Evolutionary conservation across 2,329 filamentous ascomycete genomes (phyloP).

Genomic region (Venturia oleaginea): DNA sequence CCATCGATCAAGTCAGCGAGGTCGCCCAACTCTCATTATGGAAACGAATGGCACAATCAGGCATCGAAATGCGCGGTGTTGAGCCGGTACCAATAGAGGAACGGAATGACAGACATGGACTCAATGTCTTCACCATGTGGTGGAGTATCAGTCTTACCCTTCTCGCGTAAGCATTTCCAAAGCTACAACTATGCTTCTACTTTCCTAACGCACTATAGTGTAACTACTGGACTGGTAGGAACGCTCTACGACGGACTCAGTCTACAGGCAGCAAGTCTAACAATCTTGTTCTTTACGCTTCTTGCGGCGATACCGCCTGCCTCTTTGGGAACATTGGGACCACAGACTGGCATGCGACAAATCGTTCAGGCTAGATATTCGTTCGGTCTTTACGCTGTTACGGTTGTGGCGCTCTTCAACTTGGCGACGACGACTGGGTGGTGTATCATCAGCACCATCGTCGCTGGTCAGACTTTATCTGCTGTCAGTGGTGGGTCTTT

Average conservation of each 20-base stretch:
- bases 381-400: constrained; percentile 60
- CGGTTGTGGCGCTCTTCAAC: constrained; percentile 54
- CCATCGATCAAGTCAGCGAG: not conserved
- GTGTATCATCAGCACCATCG: constrained; percentile 50
- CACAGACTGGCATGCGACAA: constrained; percentile 51
- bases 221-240: constrained; percentile 56
- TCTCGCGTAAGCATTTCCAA: constrained; percentile 41
- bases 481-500: constrained; percentile 47
- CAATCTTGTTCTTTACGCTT: constrained; percentile 56
- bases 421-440: constrained; percentile 55
- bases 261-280: constrained; percentile 46
- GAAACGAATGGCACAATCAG: not conserved
- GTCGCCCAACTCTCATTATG: not conserved
- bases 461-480: constrained; percentile 52
- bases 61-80: constrained; percentile 35
- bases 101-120: constrained; percentile 44
- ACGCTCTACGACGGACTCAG: constrained; percentile 46
- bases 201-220: constrained; percentile 24
- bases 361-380: constrained; percentile 53
- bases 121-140: constrained; percentile 52
- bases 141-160: constrained; percentile 50
- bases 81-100: constrained; percentile 47
- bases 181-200: not conserved
- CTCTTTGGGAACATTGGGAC: constrained; percentile 52
- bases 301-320: constrained; percentile 46